Base-by-base conservation (phyloP, 768 basidiomycete species). In the Pleurotus salmoneostramineus region DNA sequence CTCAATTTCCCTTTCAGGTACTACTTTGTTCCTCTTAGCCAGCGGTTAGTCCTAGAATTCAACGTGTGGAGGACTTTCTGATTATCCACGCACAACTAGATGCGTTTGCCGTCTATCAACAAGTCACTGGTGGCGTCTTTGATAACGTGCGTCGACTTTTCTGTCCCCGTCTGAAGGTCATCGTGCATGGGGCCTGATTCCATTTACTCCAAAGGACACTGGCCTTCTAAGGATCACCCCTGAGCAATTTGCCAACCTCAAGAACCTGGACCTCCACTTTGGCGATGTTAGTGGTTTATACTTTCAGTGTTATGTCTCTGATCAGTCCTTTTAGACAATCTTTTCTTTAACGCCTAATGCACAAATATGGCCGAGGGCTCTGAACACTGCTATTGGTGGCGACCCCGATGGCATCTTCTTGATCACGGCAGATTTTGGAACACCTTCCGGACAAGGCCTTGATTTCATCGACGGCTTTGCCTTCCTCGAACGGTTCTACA, bases 391-490 rank as follows among this genome's bases (percentile, higher is more conserved):
- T 35, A 77, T 90, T 11, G 85, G 85, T 57, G 88, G 88, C 47
- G 66, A 71, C 31, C 61, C 70, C 3, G 63, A 66, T 63, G 68
- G 69, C 56, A 86, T 87, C 61, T 87, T 86, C 62, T 73, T 85
- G 60, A 74, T 86, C 63, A 71, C 76, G n/a, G 74, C 74, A 15
- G 82, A 85, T 63, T 64, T 86, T 42, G 83, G 84, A 35, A 67
- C 65, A 55, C 60, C 62, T 52, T 80, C 74, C 55, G 85, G 85
- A 1, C 69, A 74, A 40, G 85, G 86, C 49, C 76, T 89, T 12
- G 84, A 87, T 70, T 88, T 87, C 66, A 82, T 87, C 69, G 83
- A 83, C 58, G 83, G 84, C 3, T 83, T 82, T 56, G 76, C 66
- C 5, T 85, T 80, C 76, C 65, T 85, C 60, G 81, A 87, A 63